Evolutionary conservation across 2,329 filamentous ascomycete genomes (phyloP).

Genomic region (Cercospora nicotianae): DNA sequence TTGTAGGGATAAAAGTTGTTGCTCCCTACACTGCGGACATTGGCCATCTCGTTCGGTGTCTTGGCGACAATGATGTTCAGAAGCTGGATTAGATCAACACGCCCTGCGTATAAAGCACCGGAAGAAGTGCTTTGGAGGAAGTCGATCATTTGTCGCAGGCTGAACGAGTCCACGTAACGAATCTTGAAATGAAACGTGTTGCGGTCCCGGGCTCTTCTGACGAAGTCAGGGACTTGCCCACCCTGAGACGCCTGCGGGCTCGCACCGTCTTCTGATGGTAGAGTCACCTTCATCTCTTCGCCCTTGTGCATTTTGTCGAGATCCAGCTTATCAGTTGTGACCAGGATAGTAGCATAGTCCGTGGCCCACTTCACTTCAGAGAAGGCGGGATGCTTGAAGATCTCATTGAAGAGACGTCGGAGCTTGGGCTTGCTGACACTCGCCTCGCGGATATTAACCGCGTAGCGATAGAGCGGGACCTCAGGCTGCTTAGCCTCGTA

Average conservation of each 20-base stretch:
- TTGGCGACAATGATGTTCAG: constrained; percentile 60
- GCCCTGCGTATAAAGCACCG: constrained; percentile 43
- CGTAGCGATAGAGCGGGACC: constrained; percentile 44
- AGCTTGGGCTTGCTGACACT: constrained; percentile 47
- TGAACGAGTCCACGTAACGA: constrained; percentile 39
- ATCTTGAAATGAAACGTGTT: constrained; percentile 42
- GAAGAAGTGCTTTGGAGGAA: constrained; percentile 43
- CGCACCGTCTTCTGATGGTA: constrained; percentile 20
- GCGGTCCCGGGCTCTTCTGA: constrained; percentile 32
- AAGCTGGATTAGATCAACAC: constrained; percentile 56
- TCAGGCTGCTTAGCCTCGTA: constrained; percentile 33
- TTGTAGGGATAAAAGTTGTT: constrained; percentile 56
- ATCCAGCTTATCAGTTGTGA: constrained; percentile 36
- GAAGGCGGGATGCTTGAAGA: constrained; percentile 42
- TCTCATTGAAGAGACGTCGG: constrained; percentile 49
- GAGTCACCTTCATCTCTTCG: constrained; percentile 37
- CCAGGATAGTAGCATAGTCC: constrained; percentile 43
- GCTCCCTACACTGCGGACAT: constrained; percentile 50
- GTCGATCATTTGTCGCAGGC: constrained; percentile 46
- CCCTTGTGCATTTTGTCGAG: constrained; percentile 16
- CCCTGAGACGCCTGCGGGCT: neutral
- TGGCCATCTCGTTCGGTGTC: constrained; percentile 44
- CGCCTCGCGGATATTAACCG: constrained; percentile 37
- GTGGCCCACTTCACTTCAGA: constrained; percentile 38
- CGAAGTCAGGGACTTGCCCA: constrained; percentile 26